Conservation (phyloP, 208 protist species). For the Herpetomonas tarakana region DNA sequence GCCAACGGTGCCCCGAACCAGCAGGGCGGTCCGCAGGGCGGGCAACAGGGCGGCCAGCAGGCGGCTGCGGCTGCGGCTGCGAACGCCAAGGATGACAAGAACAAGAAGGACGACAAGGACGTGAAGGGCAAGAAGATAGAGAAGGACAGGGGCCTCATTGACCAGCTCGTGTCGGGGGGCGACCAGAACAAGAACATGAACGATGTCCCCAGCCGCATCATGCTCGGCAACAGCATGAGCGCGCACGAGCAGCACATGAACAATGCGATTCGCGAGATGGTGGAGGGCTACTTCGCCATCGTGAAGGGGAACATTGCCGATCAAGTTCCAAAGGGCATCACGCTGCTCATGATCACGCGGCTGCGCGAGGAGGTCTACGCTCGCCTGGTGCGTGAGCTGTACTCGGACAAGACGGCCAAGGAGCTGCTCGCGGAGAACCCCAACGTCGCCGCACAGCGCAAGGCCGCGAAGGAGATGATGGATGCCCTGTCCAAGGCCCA, state of each 20-base stretch:
- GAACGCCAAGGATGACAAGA: conserved; percentile 24
- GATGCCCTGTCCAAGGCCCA: conserved; percentile 84
- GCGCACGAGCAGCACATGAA: conserved; percentile 77
- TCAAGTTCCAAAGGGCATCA: conserved; percentile 98
- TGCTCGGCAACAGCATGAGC: conserved; percentile 74
- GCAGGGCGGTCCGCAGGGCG: conserved; percentile 5
- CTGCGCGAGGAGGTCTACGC: conserved; percentile 92
- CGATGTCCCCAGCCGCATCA: conserved; percentile 73
- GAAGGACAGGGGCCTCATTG: conserved; percentile 43
- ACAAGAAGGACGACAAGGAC: conserved; percentile 19
- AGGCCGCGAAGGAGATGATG: conserved; percentile 89
- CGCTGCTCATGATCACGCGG: conserved; percentile 97
- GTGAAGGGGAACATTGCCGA: conserved; percentile 93
- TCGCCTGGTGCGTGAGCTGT: conserved; percentile 93
- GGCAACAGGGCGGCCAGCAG: conserved; percentile 4
- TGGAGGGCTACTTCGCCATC: conserved; percentile 92
- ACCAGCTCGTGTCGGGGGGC: conserved; percentile 18
- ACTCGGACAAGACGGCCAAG: conserved; percentile 91
- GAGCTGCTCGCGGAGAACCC: conserved; percentile 94
- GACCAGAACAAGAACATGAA: conserved; percentile 44
- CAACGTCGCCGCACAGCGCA: conserved; percentile 81
- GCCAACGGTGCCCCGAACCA: conserved; percentile 2
- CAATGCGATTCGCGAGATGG: conserved; percentile 84
- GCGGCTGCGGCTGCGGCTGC: background rate
- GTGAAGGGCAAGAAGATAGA: conserved; percentile 44